Base-by-base conservation (phyloP, 306 rosid genomes). In the Cyclanthera cordifolia region DNA sequence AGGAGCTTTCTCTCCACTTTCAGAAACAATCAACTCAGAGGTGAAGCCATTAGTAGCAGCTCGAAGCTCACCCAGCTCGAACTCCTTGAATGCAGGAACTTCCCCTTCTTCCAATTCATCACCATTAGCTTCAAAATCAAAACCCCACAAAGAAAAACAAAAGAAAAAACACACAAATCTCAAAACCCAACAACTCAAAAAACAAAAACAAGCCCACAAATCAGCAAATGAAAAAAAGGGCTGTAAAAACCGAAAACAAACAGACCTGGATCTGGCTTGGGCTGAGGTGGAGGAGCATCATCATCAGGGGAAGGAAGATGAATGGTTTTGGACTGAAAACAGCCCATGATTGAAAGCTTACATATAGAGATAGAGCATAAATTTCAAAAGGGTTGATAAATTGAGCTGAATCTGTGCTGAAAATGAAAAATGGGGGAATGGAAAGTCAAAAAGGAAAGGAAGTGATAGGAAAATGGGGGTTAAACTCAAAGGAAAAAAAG, bases 251-350 rank as follows among this genome's bases (percentile, higher is more conserved):
- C n/a, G 19, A 45, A 65, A 20, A 15, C 13, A 27, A 77, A 27
- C 14, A 56, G 17, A 78, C 82, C 79, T 76, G 80, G 79, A 79
- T 76, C 83, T 54, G 80, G 67, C 8, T 28, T 71, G 41, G 75
- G 41, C 43, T 56, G 74, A 14, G 79, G 68, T 32, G 66, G 54
- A 32, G 83, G 77, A 76, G 80, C 77, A 71, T 68, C 70, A 20
- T 65, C 56, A 0, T 75, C 80, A 16, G 80, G 75, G 69, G 80
- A 79, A 47, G 79, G 70, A 24, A 75, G 77, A 71, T 53, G 69
- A 8, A 74, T 13, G 54, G 77, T 79, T 79, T 79, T 79, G 83
- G 83, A 79, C 79, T 79, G 83, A 65, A 79, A 68, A 73, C 83
- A 79, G 79, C 83, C 83, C 83, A 79, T 79, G 77, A 75, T 9